A percentile compares a stretch with the other conserved stretches of the same genome.
Conservation (phyloP, 2,329 filamentous ascomycete genomes). For the Alternaria incomplexa region DNA sequence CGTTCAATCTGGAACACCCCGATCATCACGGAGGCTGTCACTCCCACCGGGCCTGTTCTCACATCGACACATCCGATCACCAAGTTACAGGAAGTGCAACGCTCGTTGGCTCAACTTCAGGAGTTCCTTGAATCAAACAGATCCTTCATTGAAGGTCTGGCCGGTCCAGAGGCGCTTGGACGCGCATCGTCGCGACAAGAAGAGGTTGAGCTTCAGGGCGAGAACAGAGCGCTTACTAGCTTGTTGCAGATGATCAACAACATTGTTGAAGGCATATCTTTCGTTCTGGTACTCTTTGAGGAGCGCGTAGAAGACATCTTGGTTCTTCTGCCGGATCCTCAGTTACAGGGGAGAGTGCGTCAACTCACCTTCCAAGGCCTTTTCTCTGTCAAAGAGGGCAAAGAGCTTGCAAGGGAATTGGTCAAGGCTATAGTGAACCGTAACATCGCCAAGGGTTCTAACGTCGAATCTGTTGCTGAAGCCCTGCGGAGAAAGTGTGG, state of each 20-base stretch:
- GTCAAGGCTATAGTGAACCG: slow-evolving; percentile 98
- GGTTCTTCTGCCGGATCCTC: slow-evolving; percentile 70
- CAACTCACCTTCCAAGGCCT: slow-evolving; percentile 86
- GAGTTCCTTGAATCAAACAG: slow-evolving; percentile 88
- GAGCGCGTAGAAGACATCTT: slow-evolving; percentile 91
- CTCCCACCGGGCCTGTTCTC: slow-evolving; percentile 67
- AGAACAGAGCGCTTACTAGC: slow-evolving; percentile 90
- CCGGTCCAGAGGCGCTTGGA: slow-evolving; percentile 86
- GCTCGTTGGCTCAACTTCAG: slow-evolving; percentile 77
- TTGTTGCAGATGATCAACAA: slow-evolving; percentile 84
- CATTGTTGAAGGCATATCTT: slow-evolving; percentile 95
- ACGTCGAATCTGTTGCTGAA: slow-evolving; percentile 96
- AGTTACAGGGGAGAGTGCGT: slow-evolving; percentile 71
- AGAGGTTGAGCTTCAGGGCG: slow-evolving; percentile 88
- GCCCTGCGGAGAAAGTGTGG: slow-evolving; percentile 90
- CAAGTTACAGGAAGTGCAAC: slow-evolving; percentile 79
- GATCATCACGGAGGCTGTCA: slow-evolving; percentile 66
- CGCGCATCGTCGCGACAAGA: slow-evolving; percentile 82
- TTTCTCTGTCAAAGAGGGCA: slow-evolving; percentile 79
- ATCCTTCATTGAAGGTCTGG: slow-evolving; percentile 88
- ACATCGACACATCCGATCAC: slow-evolving; percentile 68
- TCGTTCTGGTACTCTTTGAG: slow-evolving; percentile 92
- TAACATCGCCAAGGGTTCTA: slow-evolving; percentile 95
- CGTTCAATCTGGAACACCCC: slow-evolving; percentile 85
- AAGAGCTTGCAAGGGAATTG: slow-evolving; percentile 88